Percentiles rank a stretch among this genome's conserved stretches.
Conservation (phyloP, 1,284 basidiomycete species). For the Tetrapyrgos nigripes region DNA sequence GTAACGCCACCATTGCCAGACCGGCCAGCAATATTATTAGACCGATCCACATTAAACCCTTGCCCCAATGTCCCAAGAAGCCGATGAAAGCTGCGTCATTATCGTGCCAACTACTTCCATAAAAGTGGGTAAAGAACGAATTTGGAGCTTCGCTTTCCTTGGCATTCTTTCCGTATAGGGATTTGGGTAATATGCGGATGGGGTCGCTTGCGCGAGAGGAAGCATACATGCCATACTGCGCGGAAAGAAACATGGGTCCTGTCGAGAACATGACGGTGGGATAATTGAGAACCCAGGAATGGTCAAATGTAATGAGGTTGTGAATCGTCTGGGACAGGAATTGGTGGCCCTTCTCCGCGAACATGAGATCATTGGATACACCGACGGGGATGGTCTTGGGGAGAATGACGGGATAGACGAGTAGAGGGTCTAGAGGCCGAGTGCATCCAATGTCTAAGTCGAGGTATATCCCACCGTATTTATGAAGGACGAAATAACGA, state of each 20-base stretch:
- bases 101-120: constrained; percentile 96
- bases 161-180: constrained; percentile 97
- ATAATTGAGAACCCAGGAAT: constrained; percentile 93
- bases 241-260: constrained; percentile 92
- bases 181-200: constrained; percentile 91
- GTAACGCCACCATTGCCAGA: constrained; percentile 63
- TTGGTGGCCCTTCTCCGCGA: constrained; percentile 84
- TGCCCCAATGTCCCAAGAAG: constrained; percentile 89
- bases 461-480: constrained; percentile 96
- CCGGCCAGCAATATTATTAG: constrained; percentile 75
- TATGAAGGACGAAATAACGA: constrained; percentile 96
- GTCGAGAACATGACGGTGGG: constrained; percentile 99
- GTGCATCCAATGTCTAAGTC: constrained; percentile 97
- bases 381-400: constrained; percentile 97
- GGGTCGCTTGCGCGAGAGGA: constrained; percentile 74
- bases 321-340: constrained; percentile 95
- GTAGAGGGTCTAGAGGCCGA: constrained; percentile 88
- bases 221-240: constrained; percentile 85
- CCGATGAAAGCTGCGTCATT: constrained; percentile 94
- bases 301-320: constrained; percentile 92
- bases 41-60: constrained; percentile 84
- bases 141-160: constrained; percentile 84
- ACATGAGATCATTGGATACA: constrained; percentile 97
- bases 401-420: constrained; percentile 89
- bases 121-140: constrained; percentile 95